Evolutionary conservation across 2,329 filamentous ascomycete genomes (phyloP).

Genomic region (Colletotrichum destructivum): DNA sequence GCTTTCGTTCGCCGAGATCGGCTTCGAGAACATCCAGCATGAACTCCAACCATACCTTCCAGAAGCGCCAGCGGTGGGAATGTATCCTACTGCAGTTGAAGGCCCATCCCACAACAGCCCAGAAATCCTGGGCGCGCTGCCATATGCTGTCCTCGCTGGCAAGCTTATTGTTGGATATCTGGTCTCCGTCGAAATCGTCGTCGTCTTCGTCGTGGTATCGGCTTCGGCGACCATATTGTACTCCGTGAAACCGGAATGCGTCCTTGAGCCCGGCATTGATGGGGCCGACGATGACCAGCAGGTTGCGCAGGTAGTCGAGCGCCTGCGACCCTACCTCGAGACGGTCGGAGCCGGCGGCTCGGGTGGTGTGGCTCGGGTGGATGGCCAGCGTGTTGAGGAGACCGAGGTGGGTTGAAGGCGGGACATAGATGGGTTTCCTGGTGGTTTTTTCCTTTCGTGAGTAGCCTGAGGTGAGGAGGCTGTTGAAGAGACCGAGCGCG

Average conservation of each 20-base stretch:
- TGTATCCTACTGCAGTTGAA: constrained; percentile 86
- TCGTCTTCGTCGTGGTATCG: constrained; percentile 56
- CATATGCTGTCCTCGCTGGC: constrained; percentile 79
- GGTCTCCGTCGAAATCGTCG: constrained; percentile 64
- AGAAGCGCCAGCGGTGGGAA: constrained; percentile 83
- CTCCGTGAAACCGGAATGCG: constrained; percentile 78
- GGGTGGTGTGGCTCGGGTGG: constrained; percentile 84
- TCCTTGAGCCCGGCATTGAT: constrained; percentile 77
- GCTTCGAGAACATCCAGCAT: constrained; percentile 84
- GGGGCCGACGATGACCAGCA: constrained; percentile 77
- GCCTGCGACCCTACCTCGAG: constrained; percentile 76
- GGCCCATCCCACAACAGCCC: constrained; percentile 90
- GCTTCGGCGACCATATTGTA: constrained; percentile 59
- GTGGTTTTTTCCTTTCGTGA: constrained; percentile 47
- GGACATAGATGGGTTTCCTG: constrained; percentile 70
- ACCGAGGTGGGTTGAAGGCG: constrained; percentile 81
- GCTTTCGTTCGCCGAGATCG: constrained; percentile 75
- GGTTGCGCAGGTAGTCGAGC: constrained; percentile 77
- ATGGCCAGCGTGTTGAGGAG: constrained; percentile 86
- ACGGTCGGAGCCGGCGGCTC: constrained; percentile 73
- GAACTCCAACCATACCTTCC: constrained; percentile 84
- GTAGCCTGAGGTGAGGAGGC: constrained; percentile 71
- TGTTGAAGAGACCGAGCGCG: constrained; percentile 53
- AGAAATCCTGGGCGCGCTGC: constrained; percentile 86
- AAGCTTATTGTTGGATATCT: constrained; percentile 68